Percentiles rank a stretch among this genome's conserved stretches.
Conservation (phyloP, 176 grass and related monocot genomes). For the Hyparrhenia diplandra region DNA sequence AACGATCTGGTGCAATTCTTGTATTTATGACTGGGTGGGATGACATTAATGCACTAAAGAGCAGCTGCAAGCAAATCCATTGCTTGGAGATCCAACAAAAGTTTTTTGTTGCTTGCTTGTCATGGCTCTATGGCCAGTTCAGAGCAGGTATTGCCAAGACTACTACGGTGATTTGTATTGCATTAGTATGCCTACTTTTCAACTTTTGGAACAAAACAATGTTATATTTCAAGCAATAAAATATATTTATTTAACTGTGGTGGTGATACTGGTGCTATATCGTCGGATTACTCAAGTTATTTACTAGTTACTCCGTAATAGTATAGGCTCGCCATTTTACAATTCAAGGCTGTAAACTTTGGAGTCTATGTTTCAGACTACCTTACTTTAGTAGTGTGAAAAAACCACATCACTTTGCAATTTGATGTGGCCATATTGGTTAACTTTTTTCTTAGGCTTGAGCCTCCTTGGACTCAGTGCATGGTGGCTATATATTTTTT, state of each 20-base stretch:
- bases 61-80: constrained; percentile 84
- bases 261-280: not conserved
- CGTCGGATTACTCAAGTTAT: not conserved
- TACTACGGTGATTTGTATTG: not conserved
- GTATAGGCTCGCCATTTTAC: not conserved
- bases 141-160: constrained; percentile 65
- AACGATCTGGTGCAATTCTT: constrained; percentile 78
- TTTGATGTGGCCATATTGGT: not conserved
- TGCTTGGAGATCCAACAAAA: constrained; percentile 87
- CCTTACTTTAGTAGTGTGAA: not conserved
- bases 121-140: constrained; percentile 95
- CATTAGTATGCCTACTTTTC: not conserved
- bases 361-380: not conserved
- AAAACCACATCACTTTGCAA: not conserved
- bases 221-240: constrained; percentile 7
- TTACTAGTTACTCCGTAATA: not conserved
- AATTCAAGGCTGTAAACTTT: not conserved
- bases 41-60: constrained; percentile 97
- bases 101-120: constrained; percentile 94
- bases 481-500: not conserved
- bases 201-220: not conserved
- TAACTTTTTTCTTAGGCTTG: not conserved
- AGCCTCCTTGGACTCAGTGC: not conserved
- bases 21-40: constrained; percentile 99
- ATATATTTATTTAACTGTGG: not conserved